Percentiles rank a stretch among this genome's conserved stretches.
Conservation (phyloP, 2,329 filamentous ascomycete species). For the Biscogniauxia sp. region DNA sequence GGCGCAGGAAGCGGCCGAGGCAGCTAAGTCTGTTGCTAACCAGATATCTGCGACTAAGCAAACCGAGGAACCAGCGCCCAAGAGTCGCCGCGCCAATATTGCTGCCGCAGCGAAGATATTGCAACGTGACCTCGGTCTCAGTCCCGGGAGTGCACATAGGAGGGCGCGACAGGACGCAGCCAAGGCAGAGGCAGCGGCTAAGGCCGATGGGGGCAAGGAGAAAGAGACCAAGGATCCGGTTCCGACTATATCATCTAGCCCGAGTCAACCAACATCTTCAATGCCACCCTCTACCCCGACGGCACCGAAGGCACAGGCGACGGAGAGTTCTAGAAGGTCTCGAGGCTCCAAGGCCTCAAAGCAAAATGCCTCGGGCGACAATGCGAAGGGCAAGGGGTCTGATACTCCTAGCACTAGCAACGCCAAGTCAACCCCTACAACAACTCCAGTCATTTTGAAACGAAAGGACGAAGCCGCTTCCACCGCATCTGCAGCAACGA, state of each 20-base stretch:
- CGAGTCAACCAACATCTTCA: constrained; percentile 20
- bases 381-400: constrained; percentile 25
- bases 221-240: constrained; percentile 22
- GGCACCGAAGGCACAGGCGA: constrained; percentile 27
- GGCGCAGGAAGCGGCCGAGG: constrained; percentile 46
- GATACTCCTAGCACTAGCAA: constrained; percentile 16
- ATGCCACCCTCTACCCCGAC: constrained; percentile 26
- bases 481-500: constrained; percentile 17
- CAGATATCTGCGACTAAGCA: constrained; percentile 35
- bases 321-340: constrained; percentile 34
- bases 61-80: constrained; percentile 40
- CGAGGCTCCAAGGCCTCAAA: constrained; percentile 37
- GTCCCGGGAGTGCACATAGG: constrained; percentile 60
- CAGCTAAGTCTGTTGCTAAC: constrained; percentile 41
- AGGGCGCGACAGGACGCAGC: constrained; percentile 58
- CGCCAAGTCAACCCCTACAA: constrained; percentile 26
- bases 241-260: constrained; percentile 17
- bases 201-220: constrained; percentile 32
- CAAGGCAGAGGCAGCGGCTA: constrained; percentile 51
- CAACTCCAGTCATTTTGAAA: constrained; percentile 31
- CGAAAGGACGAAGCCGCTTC: constrained; percentile 25
- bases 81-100: constrained; percentile 59
- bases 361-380: constrained; percentile 26
- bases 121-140: constrained; percentile 64
- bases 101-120: constrained; percentile 63